Percentiles rank a stretch among this genome's conserved stretches.
phyloP scores from a whole-genome alignment of 2,329 filamentous ascomycete genomes.

The Colletotrichum kahawae region DNA sequence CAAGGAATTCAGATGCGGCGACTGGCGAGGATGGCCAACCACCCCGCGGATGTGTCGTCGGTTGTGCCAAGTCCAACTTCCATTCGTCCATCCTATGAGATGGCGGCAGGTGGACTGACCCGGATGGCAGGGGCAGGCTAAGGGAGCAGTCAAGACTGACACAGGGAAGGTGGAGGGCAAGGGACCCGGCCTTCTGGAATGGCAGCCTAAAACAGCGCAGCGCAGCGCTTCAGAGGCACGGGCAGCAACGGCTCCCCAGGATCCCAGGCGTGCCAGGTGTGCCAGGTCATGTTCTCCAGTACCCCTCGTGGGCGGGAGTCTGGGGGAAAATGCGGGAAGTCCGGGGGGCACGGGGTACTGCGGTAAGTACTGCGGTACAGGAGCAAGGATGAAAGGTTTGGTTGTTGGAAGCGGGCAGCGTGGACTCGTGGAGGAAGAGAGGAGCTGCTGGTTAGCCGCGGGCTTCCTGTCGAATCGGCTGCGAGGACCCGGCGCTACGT shows the following conservation, averaged over 20 bases:
- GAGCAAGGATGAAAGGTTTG: background rate
- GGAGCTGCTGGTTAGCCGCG: background rate
- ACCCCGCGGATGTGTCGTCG: conserved; percentile 3
- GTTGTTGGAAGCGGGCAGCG: background rate
- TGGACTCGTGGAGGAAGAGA: background rate
- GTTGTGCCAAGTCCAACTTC: conserved; percentile 18
- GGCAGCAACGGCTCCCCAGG: background rate
- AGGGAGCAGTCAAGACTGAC: background rate
- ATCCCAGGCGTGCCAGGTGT: background rate
- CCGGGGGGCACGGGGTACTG: background rate
- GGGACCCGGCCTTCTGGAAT: conserved; percentile 18
- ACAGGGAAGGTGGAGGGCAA: background rate
- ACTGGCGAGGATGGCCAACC: background rate
- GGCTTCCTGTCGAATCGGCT: background rate
- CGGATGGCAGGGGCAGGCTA: conserved; percentile 8
- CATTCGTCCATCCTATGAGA: conserved; percentile 22
- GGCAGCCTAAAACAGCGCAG: conserved; percentile 6
- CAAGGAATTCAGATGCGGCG: background rate
- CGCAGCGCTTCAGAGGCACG: background rate
- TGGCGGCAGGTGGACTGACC: conserved; percentile 14
- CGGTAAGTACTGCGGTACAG: background rate
- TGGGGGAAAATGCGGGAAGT: conserved; percentile 17
- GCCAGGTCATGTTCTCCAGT: background rate
- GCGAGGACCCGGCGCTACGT: background rate
- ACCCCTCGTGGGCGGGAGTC: background rate